A percentile compares a stretch with the other conserved stretches of the same genome.
Conservation (phyloP, 208 protist species). For the Angomonas desouzai region DNA sequence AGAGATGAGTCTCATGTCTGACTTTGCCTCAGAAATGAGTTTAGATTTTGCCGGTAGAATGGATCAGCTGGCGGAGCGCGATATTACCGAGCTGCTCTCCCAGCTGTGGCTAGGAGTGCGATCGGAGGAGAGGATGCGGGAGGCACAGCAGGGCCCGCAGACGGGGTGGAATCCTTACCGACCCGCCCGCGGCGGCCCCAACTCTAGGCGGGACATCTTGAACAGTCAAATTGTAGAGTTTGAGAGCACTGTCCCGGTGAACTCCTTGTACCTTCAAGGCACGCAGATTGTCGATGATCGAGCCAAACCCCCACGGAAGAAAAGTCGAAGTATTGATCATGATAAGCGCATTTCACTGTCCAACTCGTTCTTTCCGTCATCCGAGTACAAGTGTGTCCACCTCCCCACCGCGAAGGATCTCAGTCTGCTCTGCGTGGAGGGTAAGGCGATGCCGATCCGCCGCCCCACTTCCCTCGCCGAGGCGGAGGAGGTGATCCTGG, state of each 20-base stretch:
- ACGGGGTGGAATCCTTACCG: constrained; percentile 79
- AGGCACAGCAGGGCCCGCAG: constrained; percentile 34
- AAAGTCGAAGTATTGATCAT: background rate
- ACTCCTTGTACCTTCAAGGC: constrained; percentile 51
- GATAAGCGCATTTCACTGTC: background rate
- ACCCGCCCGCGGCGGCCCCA: constrained; percentile 37
- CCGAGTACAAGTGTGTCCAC: constrained; percentile 8
- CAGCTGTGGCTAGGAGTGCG: constrained; percentile 40
- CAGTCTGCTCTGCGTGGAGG: background rate
- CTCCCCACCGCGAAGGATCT: background rate
- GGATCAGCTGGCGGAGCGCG: constrained; percentile 37
- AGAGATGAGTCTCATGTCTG: constrained; percentile 2
- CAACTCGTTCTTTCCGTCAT: constrained; percentile 3
- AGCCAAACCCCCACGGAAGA: background rate
- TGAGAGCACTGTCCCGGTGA: constrained; percentile 23
- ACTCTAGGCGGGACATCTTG: constrained; percentile 49
- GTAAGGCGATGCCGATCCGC: background rate
- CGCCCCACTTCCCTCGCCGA: background rate
- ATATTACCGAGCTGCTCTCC: constrained; percentile 36
- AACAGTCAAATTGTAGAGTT: constrained; percentile 78
- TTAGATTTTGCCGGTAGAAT: constrained; percentile 44
- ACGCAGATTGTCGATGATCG: background rate
- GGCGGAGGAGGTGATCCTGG: constrained; percentile 18
- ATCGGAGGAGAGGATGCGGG: constrained; percentile 31
- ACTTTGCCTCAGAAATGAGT: constrained; percentile 9